A percentile compares a stretch with the other conserved stretches of the same genome.
phyloP scores from a whole-genome alignment of 306 rosid genomes.

The Quercus suber region DNA sequence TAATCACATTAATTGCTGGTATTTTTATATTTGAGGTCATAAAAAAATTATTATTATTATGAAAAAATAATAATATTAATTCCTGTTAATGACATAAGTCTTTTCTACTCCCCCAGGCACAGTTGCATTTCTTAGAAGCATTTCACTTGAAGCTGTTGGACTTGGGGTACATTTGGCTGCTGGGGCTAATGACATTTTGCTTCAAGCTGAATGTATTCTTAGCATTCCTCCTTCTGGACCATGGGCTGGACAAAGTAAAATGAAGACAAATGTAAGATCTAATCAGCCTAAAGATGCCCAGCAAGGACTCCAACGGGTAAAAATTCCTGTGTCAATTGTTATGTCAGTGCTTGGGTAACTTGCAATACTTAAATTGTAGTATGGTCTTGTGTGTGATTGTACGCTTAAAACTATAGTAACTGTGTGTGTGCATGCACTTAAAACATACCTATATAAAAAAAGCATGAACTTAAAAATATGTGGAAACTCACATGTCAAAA shows the following conservation, averaged over 20 bases:
- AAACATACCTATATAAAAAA: neutral
- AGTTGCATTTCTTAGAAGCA: conserved; percentile 89
- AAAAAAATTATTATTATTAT: neutral
- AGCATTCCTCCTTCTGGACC: conserved; percentile 59
- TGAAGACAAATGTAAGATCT: conserved; percentile 53
- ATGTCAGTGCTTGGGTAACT: neutral
- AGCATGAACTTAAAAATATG: too few relatives aligned
- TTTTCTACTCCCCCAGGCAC: conserved; percentile 50
- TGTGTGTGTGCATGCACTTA: neutral
- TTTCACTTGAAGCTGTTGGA: conserved; percentile 96
- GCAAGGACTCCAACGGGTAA: conserved; percentile 91
- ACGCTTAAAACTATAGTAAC: neutral
- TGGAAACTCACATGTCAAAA: neutral
- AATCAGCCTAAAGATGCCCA: conserved; percentile 97
- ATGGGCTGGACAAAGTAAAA: conserved; percentile 38
- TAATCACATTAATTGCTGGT: neutral
- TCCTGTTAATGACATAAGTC: neutral
- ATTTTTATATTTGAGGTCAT: neutral
- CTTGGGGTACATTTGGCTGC: conserved; percentile 99
- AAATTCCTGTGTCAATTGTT: conserved; percentile 2
- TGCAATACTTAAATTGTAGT: neutral
- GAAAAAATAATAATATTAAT: too few relatives aligned
- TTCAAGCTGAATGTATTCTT: conserved; percentile 73
- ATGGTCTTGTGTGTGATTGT: neutral
- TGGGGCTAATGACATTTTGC: conserved; percentile 83